A percentile compares a stretch with the other conserved stretches of the same genome.
Conservation (phyloP, 768 basidiomycete species). For the Hygrocybe coccinea region DNA sequence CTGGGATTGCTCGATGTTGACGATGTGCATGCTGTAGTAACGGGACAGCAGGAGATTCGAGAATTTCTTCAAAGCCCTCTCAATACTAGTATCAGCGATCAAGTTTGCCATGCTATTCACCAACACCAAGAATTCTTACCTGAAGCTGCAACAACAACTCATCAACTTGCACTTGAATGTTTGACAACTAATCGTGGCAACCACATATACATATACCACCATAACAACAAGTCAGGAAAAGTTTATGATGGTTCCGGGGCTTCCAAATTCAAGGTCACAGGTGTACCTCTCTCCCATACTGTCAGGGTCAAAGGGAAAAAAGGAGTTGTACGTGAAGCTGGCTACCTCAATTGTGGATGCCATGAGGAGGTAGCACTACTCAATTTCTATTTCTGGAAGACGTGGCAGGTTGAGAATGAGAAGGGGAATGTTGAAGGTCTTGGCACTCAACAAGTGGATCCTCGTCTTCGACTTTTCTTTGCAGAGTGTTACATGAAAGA, state of each 20-base stretch:
- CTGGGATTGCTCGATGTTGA: too few species aligned
- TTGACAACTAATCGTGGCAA: not conserved
- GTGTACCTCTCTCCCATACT: not conserved
- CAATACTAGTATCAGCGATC: not conserved
- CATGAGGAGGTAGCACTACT: not conserved
- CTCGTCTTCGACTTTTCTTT: not conserved
- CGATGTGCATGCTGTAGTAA: not conserved
- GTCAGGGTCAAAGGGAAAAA: not conserved
- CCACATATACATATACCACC: not conserved
- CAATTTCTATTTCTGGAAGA: not conserved
- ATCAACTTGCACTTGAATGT: not conserved
- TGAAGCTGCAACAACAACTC: not conserved
- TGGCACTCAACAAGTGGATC: not conserved
- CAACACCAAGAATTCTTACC: not conserved
- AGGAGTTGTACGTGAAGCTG: not conserved
- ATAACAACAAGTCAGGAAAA: not conserved
- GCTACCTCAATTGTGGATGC: not conserved
- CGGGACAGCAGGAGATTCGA: not conserved
- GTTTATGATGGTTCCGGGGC: not conserved
- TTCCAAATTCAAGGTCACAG: not conserved
- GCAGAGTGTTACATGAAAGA: not conserved
- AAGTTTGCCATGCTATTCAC: not conserved
- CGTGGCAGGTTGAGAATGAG: not conserved
- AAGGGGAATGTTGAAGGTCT: not conserved
- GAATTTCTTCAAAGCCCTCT: not conserved